Evolutionary conservation across 1,284 basidiomycete genomes (phyloP), one percentile per base, ranked within the genome.

Genomic region (Cryptococcus sp.): DNA sequence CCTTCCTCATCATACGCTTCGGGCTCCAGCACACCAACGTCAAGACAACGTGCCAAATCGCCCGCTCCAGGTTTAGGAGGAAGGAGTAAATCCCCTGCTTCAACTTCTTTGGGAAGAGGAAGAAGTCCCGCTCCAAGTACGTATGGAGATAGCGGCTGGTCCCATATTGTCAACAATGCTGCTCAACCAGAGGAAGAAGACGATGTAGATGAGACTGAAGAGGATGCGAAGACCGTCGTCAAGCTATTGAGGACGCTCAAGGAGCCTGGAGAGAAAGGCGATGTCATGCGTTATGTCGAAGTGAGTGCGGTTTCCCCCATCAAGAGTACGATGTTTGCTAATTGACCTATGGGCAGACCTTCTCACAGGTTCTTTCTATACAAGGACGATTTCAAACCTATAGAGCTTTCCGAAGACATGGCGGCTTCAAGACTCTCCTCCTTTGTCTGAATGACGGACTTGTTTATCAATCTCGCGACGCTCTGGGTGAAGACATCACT

Each of bases 201-300:
- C 20, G 62, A 63, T 5, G 61, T 56, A 23, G 66, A 67, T 45
- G 72, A 74, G 55, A 63, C 61, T n/a, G 68, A 73, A 52, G 58
- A 54, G 37, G 57, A 63, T 55, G 72, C 67, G 1, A 61, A 66
- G 41, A 57, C 55, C 22, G 65, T 75, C 16, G 62, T 68, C 11
- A 59, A 63, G 26, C 62, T 73, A 16, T 43, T 72, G 11, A 55
- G 65, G 20, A 54, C 57, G 8, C 49, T 75, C 40, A 57, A 63
- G 48, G 60, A 57, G n/a, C 50, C 68, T 45, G 59, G 62, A 26
- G 57, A 58, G 40, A 58, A 38, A 5, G 54, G 50, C 3, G 62
- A 66, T 29, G 44, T 69, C 22, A 75, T 77, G 74, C 58, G 65
- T 41, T 64, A 67, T 47, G 70, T 75, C 16, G 73, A 74, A 61